A percentile compares a stretch with the other conserved stretches of the same genome.
Conservation (phyloP, 257 asterid species). For the Solanum ahanhuiri region DNA sequence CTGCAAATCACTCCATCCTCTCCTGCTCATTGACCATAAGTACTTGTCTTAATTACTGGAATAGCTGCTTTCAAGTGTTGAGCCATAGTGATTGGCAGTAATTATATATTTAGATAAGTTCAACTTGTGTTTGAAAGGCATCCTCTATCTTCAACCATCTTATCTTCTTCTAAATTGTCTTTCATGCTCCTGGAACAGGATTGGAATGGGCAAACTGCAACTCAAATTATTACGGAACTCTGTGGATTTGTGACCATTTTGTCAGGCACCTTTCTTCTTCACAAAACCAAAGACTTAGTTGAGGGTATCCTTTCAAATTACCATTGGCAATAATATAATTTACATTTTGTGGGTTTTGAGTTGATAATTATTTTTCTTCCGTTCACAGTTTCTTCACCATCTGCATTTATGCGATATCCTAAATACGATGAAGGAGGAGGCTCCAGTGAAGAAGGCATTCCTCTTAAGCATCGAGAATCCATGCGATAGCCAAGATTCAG, state of each 20-base stretch:
- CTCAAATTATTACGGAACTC: conserved; percentile 28
- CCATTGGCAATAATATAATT: background rate
- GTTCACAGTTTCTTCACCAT: conserved; percentile 6
- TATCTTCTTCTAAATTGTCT: background rate
- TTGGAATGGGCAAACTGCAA: conserved; percentile 25
- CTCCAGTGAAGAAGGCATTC: conserved; percentile 10
- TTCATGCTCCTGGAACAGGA: conserved; percentile 16
- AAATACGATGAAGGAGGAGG: conserved; percentile 8
- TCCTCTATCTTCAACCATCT: background rate
- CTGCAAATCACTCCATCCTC: background rate
- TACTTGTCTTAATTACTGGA: background rate
- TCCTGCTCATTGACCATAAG: background rate
- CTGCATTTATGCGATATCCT: background rate
- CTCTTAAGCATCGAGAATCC: conserved; percentile 17
- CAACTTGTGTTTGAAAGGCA: background rate
- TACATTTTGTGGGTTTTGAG: background rate
- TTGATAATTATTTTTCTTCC: background rate
- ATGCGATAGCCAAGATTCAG: background rate
- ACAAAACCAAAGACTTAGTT: conserved; percentile 26
- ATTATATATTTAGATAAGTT: background rate
- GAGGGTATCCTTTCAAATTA: conserved; percentile 4
- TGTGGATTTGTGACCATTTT: conserved; percentile 30
- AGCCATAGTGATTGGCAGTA: background rate
- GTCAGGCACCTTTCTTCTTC: conserved; percentile 31
- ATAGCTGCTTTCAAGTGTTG: background rate